phyloP scores from a whole-genome alignment of 2,329 filamentous ascomycete genomes.

The Verticillium longisporum region DNA sequence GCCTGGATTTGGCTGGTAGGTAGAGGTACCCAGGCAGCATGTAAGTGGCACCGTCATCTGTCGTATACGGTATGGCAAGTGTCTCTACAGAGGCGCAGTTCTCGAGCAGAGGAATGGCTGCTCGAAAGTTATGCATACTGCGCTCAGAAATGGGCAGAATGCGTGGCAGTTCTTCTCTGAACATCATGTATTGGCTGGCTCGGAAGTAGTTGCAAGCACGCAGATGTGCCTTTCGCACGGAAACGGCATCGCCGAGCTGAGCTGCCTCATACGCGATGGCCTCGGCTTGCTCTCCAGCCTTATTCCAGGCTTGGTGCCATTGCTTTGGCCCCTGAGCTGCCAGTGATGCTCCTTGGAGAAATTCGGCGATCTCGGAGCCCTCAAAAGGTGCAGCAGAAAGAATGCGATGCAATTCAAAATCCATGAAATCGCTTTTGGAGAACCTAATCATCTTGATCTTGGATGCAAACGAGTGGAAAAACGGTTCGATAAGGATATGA shows the following conservation, averaged over 20 bases:
- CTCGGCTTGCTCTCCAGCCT: constrained; percentile 22
- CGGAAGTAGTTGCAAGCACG: constrained; percentile 33
- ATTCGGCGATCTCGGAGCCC: constrained; percentile 32
- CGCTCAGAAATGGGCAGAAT: not conserved
- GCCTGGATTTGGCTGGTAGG: constrained; percentile 16
- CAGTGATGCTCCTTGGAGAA: constrained; percentile 22
- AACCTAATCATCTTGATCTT: not conserved
- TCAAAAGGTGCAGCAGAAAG: constrained; percentile 25
- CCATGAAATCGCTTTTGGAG: constrained; percentile 19
- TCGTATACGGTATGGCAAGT: not conserved
- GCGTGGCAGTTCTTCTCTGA: too few relatives aligned
- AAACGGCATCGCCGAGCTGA: constrained; percentile 17
- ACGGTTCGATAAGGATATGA: too few relatives aligned
- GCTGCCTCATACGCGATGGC: constrained; percentile 24
- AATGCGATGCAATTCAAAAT: constrained; percentile 35
- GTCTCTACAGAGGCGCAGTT: too few relatives aligned
- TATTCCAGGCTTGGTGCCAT: constrained; percentile 30
- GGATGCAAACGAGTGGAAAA: too few relatives aligned
- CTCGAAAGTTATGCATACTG: not conserved
- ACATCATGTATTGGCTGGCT: constrained; percentile 19
- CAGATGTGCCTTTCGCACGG: constrained; percentile 27
- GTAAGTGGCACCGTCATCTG: not conserved
- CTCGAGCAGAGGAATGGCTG: not conserved
- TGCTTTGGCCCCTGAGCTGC: constrained; percentile 26
- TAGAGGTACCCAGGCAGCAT: constrained; percentile 27